Conservation (phyloP, 345 rosid genomes). For the Balakata baccata region DNA sequence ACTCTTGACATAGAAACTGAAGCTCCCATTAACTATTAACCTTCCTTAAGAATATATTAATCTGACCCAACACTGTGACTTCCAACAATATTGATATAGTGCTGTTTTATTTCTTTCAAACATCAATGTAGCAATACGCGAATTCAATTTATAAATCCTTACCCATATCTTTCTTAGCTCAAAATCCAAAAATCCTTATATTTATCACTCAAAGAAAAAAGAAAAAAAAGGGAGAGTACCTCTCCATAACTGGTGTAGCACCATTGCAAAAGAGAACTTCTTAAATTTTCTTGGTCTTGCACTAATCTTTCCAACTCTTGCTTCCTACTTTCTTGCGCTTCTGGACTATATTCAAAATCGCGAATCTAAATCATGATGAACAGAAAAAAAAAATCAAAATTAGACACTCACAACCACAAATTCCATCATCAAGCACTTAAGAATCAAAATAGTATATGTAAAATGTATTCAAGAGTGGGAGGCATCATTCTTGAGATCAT, state of each 20-base stretch:
- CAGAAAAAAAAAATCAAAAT: constrained; percentile 6
- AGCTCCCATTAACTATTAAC: neutral
- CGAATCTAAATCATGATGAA: constrained; percentile 54
- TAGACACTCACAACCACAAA: constrained; percentile 1
- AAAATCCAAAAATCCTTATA: neutral
- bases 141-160: neutral
- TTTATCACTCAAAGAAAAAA: neutral
- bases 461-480: neutral
- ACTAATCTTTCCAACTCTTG: constrained; percentile 74
- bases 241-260: constrained; percentile 96
- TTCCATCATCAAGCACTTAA: neutral
- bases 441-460: neutral
- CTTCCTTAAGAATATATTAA: neutral
- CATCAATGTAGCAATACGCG: neutral
- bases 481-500: neutral
- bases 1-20: neutral
- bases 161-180: neutral
- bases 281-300: constrained; percentile 72
- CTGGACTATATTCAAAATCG: constrained; percentile 84
- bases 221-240: constrained; percentile 47
- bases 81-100: neutral
- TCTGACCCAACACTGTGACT: neutral
- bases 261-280: constrained; percentile 96
- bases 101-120: neutral
- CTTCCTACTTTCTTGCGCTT: constrained; percentile 81